Base-by-base conservation (phyloP, 108 stramenopile species). In the Conticribra weissflogii region DNA sequence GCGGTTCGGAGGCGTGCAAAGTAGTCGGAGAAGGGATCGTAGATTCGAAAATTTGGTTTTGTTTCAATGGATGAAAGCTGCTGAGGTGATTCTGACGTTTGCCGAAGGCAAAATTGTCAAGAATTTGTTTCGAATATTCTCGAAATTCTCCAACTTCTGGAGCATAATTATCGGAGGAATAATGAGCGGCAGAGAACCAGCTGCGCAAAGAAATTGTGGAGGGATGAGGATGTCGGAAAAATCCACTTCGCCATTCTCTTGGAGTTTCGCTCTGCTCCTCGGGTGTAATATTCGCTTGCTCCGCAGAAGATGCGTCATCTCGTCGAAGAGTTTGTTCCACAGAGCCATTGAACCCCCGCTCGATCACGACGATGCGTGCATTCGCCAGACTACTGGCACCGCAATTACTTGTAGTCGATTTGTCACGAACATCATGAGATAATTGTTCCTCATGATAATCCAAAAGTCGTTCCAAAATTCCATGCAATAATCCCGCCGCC, bases 401-500 rank as follows among this genome's bases (percentile, higher is more conserved):
- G n/a, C n/a, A n/a, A n/a, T n/a, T n/a, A n/a, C n/a, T n/a, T n/a
- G n/a, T n/a, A n/a, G n/a, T n/a, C n/a, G n/a, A n/a, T n/a, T n/a
- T n/a, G n/a, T n/a, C n/a, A n/a, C n/a, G n/a, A n/a, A n/a, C n/a
- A n/a, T n/a, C n/a, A n/a, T n/a, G n/a, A 41, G 36, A 30, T 19
- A 9, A 25, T 1, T 19, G 41, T 32, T 53, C 19, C 54, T 33
- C 47, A 36, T 31, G 31, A n/a, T 15, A 18, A 30, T 64, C 21
- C 18, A 50, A 16, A 17, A 59, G 31, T 4, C 47, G 69, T 21
- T 49, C 55, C 45, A 92, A 67, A 2, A 93, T 29, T 1, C 88
- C 87, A 28, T 72, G 73, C 17, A 93, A 58, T 30, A 93, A 33
- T 16, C 92, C 92, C 41, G 86, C 86, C 7, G 88, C 83, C 4